These are phyloP conservation scores for Ophiostoma populinum DNA, from an alignment of 2,329 filamentous ascomycete genomes.

Conservation along the genomic window DNA sequence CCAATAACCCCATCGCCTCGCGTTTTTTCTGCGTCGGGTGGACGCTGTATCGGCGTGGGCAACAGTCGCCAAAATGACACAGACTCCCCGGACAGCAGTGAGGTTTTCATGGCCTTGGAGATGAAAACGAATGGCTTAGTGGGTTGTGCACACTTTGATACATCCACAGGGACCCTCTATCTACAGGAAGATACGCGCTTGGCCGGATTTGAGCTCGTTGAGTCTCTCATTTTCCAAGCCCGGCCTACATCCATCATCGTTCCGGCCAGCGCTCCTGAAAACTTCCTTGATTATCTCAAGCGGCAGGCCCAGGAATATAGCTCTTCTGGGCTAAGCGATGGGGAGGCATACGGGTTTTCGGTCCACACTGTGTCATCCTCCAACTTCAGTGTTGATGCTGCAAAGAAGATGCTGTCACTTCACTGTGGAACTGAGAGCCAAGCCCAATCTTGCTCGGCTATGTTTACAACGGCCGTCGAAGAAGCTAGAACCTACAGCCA, in stretches of 20 bases:
- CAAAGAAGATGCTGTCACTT: conserved; percentile 48
- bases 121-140: conserved; percentile 52
- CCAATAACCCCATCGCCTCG: too few species aligned
- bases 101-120: conserved; percentile 68
- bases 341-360: conserved; percentile 18
- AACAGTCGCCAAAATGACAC: too few species aligned
- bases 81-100: too few species aligned
- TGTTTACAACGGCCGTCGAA: conserved; percentile 24
- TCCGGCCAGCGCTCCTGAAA: conserved; percentile 27
- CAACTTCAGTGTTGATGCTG: conserved; percentile 55
- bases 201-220: conserved; percentile 51
- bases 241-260: conserved; percentile 39
- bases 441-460: conserved; percentile 36
- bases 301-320: neutral
- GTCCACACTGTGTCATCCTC: conserved; percentile 51
- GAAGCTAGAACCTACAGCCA: conserved; percentile 17
- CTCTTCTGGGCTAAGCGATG: neutral
- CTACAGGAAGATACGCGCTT: conserved; percentile 61
- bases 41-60: too few species aligned
- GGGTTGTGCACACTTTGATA: conserved; percentile 72
- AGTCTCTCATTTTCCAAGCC: conserved; percentile 37
- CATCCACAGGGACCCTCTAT: conserved; percentile 49
- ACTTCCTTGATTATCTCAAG: conserved; percentile 20
- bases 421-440: conserved; percentile 35
- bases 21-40: too few species aligned